Percentiles rank a stretch among this genome's conserved stretches.
These are phyloP conservation scores for Talaromyces amestolkiae DNA, from an alignment of 2,329 filamentous ascomycete genomes.

Conservation along the genomic window DNA sequence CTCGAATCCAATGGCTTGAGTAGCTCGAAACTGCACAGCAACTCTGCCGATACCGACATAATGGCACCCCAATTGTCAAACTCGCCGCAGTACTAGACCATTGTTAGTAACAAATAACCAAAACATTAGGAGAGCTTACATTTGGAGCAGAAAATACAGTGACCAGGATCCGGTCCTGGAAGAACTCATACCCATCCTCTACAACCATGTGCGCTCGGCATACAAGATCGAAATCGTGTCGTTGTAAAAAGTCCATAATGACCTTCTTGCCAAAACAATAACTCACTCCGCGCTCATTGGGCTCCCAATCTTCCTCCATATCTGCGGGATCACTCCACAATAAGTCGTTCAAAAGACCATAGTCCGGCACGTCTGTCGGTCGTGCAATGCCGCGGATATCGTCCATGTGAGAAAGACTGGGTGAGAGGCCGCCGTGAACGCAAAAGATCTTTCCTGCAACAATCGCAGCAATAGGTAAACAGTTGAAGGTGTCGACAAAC, in stretches of 20 bases:
- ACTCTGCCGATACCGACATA: constrained; percentile 92
- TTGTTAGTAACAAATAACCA: constrained; percentile 26
- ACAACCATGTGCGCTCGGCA: constrained; percentile 99
- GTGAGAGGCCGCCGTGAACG: constrained; percentile 91
- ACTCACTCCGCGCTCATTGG: constrained; percentile 93
- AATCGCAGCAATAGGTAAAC: constrained; percentile 90
- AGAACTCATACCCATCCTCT: constrained; percentile 98
- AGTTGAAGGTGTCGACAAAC: constrained; percentile 95
- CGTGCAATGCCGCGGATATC: constrained; percentile 95
- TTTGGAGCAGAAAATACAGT: constrained; percentile 98
- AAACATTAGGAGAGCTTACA: constrained; percentile 56
- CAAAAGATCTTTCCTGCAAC: constrained; percentile 97
- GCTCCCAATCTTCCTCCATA: constrained; percentile 97
- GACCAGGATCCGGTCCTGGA: constrained; percentile 89
- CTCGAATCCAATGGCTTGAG: constrained; percentile 95
- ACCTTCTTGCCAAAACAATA: constrained; percentile 99
- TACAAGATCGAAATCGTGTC: constrained; percentile 95
- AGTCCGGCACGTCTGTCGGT: constrained; percentile 95
- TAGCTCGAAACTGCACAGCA: constrained; percentile 95
- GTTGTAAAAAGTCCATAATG: constrained; percentile 90
- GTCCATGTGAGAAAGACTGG: constrained; percentile 92
- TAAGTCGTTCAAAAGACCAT: constrained; percentile 89
- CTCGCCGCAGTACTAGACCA: constrained; percentile 82
- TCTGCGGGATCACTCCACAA: constrained; percentile 97
- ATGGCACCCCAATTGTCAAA: constrained; percentile 99